Evolutionary conservation across 768 basidiomycete species (phyloP).

Genomic region (Terana coerulea): DNA sequence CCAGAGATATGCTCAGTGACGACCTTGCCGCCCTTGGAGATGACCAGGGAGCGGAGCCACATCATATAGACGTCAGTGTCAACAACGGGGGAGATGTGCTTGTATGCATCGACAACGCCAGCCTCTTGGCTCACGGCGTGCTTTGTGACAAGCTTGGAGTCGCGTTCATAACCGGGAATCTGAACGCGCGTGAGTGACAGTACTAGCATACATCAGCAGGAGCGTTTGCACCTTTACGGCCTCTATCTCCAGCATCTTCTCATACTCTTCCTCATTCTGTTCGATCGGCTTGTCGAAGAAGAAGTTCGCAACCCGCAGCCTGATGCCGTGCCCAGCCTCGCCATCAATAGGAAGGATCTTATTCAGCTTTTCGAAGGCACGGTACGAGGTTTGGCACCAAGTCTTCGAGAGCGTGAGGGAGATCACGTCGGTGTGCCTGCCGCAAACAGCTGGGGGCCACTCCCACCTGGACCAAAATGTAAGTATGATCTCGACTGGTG

Average conservation of each 20-base stretch:
- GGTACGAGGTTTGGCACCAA: conserved; percentile 35
- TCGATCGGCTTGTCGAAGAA: conserved; percentile 28
- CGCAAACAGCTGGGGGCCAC: conserved; percentile 37
- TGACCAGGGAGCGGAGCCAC: conserved; percentile 28
- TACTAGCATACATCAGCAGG: too few species aligned
- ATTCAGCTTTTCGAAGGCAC: conserved; percentile 23
- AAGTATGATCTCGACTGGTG: neutral
- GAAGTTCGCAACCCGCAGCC: conserved; percentile 32
- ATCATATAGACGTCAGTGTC: conserved; percentile 35
- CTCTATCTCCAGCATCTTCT: conserved; percentile 26
- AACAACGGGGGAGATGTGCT: conserved; percentile 31
- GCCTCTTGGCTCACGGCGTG: conserved; percentile 26
- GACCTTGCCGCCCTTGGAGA: conserved; percentile 27
- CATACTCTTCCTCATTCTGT: conserved; percentile 25
- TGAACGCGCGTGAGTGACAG: conserved; percentile 1
- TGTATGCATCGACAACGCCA: conserved; percentile 33
- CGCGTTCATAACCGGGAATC: conserved; percentile 24
- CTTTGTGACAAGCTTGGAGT: conserved; percentile 19
- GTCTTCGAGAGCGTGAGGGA: conserved; percentile 30
- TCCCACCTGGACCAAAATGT: conserved; percentile 29
- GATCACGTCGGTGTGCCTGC: conserved; percentile 32
- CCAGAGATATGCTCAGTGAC: conserved; percentile 29
- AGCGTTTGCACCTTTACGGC: neutral
- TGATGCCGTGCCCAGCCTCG: conserved; percentile 24
- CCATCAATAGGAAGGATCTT: conserved; percentile 21